Percentiles rank a stretch among this genome's conserved stretches.
Evolutionary conservation across 2,329 filamentous ascomycete genomes (phyloP).

Genomic region (Fusarium sp.): DNA sequence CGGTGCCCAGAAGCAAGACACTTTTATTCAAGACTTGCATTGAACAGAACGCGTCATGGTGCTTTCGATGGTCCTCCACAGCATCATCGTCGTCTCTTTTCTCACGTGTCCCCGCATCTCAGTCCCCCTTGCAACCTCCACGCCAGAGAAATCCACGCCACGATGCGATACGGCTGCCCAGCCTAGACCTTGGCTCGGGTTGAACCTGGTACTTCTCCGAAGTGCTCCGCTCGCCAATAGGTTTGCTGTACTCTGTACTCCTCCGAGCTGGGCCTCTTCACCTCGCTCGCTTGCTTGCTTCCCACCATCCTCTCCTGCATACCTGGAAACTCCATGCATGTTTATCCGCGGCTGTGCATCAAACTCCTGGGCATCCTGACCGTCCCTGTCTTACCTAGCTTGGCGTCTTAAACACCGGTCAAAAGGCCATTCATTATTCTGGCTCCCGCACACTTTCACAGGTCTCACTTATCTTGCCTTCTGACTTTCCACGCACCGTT

Average conservation of each 20-base stretch:
- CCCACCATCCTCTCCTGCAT: slow-evolving; percentile 39
- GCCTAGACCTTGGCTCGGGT: slow-evolving; percentile 33
- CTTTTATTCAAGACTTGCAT: slow-evolving; percentile 23
- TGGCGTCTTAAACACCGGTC: slow-evolving; percentile 20
- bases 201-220: slow-evolving; percentile 39
- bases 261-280: slow-evolving; percentile 22
- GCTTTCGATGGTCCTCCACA: slow-evolving; percentile 27
- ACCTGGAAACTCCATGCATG: slow-evolving; percentile 37
- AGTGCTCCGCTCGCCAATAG: slow-evolving; percentile 11
- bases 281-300: slow-evolving; percentile 22
- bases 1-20: slow-evolving; percentile 13
- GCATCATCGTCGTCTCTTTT: slow-evolving; percentile 39
- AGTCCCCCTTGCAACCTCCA: slow-evolving; percentile 40
- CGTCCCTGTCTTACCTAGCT: slow-evolving; percentile 42
- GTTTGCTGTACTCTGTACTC: slow-evolving; percentile 28
- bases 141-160: slow-evolving; percentile 38
- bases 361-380: slow-evolving; percentile 38
- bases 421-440: slow-evolving; percentile 36
- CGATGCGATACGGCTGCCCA: slow-evolving; percentile 39
- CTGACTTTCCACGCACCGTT: slow-evolving; percentile 25
- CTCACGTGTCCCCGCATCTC: slow-evolving; percentile 47
- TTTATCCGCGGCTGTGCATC: slow-evolving; percentile 45
- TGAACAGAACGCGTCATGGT: slow-evolving; percentile 40
- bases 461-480: slow-evolving; percentile 34
- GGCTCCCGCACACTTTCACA: slow-evolving; percentile 22